Conservation (phyloP, 2,329 filamentous ascomycete species). For the Podosphaera aphanis region DNA sequence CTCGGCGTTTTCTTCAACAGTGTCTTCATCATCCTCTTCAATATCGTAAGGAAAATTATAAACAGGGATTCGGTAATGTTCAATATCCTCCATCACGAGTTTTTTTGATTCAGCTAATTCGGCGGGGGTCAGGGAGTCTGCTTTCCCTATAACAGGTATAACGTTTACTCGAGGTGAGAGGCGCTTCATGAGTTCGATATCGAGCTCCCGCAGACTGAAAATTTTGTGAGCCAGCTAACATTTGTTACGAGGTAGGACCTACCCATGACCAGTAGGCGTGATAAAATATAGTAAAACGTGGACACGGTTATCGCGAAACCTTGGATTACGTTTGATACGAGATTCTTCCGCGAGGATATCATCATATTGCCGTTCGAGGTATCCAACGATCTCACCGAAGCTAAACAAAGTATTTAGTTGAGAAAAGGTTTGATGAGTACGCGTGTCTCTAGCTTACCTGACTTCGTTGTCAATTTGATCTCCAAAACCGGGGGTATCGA, state of each 20-base stretch:
- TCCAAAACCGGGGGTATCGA: conserved; percentile 94
- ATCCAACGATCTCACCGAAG: conserved; percentile 93
- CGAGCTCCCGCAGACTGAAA: conserved; percentile 75
- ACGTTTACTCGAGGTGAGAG: conserved; percentile 95
- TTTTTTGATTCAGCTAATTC: conserved; percentile 99
- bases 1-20: conserved; percentile 96
- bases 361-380: conserved; percentile 97
- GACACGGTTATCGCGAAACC: conserved; percentile 97
- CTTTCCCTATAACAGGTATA: conserved; percentile 95
- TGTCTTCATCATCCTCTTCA: conserved; percentile 97
- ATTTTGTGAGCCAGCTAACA: conserved; percentile 5
- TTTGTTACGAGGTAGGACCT: conserved; percentile 18
- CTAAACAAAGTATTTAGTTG: conserved; percentile 22
- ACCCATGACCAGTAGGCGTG: conserved; percentile 90
- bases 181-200: conserved; percentile 99
- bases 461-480: conserved; percentile 99
- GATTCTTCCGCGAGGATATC: conserved; percentile 98
- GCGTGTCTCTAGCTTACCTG: conserved; percentile 34
- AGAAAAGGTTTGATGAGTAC: neutral
- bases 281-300: conserved; percentile 98
- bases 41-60: conserved; percentile 99
- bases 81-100: conserved; percentile 99
- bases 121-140: conserved; percentile 84
- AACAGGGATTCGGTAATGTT: conserved; percentile 97
- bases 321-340: conserved; percentile 99